These are phyloP conservation scores for Kwoniella sp. DNA, from an alignment of 768 basidiomycete genomes.

Conservation along the genomic window DNA sequence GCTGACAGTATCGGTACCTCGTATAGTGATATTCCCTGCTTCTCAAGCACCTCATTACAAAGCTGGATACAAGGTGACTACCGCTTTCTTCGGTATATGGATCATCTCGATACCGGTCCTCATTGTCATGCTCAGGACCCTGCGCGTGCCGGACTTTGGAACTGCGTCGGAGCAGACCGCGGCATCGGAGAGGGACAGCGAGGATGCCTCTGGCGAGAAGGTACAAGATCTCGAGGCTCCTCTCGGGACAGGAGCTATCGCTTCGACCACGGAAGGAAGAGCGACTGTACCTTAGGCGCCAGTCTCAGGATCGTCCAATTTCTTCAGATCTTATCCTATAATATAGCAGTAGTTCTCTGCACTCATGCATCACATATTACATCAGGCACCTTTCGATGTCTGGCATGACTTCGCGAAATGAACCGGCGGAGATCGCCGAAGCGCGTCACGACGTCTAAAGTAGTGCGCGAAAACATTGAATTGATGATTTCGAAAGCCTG, in stretches of 20 bases:
- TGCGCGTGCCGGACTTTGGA: conserved; percentile 4
- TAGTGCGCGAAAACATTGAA: too few species aligned
- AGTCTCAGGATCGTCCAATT: too few species aligned
- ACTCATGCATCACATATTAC: too few species aligned
- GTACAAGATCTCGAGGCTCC: conserved; percentile 8
- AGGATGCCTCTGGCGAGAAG: background rate
- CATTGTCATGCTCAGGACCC: conserved; percentile 1
- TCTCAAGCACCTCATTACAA: conserved; percentile 41
- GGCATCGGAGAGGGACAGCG: background rate
- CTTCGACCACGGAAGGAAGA: conserved; percentile 10
- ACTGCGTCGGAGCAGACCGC: background rate
- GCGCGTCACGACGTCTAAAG: too few species aligned
- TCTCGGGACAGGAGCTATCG: conserved; percentile 1
- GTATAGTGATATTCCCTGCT: conserved; percentile 46
- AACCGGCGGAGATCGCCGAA: background rate
- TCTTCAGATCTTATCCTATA: too few species aligned
- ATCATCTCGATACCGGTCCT: conserved; percentile 20
- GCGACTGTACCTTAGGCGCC: conserved; percentile 11
- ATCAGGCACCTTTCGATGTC: too few species aligned
- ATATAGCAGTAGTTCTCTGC: too few species aligned
- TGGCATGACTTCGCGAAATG: too few species aligned
- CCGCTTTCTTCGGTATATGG: conserved; percentile 27
- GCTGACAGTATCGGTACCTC: too few species aligned
- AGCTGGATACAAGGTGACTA: conserved; percentile 42
- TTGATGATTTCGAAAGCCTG: too few species aligned